Evolutionary conservation across 2,329 filamentous ascomycete species (phyloP).

Genomic region (Pestalotiopsis fici): DNA sequence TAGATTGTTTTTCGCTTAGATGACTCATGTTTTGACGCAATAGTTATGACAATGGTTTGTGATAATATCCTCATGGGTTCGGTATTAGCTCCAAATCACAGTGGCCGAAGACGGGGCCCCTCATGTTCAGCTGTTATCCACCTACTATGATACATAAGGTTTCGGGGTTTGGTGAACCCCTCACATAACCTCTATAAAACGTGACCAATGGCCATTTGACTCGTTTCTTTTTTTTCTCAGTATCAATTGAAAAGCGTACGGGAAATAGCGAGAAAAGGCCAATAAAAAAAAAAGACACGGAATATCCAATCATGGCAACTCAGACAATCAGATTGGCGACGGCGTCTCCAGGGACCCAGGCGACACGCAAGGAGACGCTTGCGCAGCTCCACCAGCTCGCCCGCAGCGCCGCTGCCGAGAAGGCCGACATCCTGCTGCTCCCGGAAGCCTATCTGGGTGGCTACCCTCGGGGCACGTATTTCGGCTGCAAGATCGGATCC

Average conservation of each 20-base stretch:
- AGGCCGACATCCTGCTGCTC: slow-evolving; percentile 75
- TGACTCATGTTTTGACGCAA: not conserved
- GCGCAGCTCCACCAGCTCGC: slow-evolving; percentile 64
- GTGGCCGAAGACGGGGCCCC: not conserved
- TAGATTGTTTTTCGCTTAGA: not conserved
- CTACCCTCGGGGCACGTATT: slow-evolving; percentile 80
- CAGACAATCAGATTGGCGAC: slow-evolving; percentile 52
- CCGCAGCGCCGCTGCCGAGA: slow-evolving; percentile 56
- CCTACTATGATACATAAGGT: not conserved
- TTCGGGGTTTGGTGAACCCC: slow-evolving; percentile 1
- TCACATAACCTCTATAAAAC: not conserved
- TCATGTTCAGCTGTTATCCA: not conserved
- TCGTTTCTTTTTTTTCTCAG: not conserved
- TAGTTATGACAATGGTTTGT: not conserved
- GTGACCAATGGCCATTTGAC: not conserved
- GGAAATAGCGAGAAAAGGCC: too few species aligned
- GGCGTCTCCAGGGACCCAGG: slow-evolving; percentile 53
- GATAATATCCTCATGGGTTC: not conserved
- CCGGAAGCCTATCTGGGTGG: slow-evolving; percentile 92
- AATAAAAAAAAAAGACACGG: not conserved
- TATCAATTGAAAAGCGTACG: not conserved
- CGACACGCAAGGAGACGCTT: slow-evolving; percentile 62
- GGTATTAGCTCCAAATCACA: not conserved
- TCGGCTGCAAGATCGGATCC: slow-evolving; percentile 74
- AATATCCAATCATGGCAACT: slow-evolving; percentile 8